phyloP scores from a whole-genome alignment of 768 basidiomycete species.

The Boletus coccyginus region DNA sequence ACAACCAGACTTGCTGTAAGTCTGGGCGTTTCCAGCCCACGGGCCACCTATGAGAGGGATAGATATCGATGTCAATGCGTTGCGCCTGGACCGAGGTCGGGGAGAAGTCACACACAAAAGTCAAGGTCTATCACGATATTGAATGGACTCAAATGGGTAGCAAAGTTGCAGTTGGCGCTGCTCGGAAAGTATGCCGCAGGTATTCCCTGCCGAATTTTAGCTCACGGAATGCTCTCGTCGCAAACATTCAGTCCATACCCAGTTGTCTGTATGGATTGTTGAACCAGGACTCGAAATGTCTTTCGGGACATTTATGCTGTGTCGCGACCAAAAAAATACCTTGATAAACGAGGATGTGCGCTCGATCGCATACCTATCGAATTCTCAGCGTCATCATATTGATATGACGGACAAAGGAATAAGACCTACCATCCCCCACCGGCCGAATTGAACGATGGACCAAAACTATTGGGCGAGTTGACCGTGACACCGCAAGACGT shows the following conservation, averaged over 20 bases:
- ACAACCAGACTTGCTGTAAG: conserved; percentile 23
- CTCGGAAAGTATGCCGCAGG: conserved; percentile 61
- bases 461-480: conserved; percentile 28
- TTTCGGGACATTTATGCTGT: conserved; percentile 26
- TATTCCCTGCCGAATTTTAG: conserved; percentile 40
- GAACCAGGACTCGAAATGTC: conserved; percentile 29
- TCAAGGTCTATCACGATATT: conserved; percentile 61
- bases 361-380: conserved; percentile 37
- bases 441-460: conserved; percentile 32
- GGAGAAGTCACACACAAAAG: conserved; percentile 20
- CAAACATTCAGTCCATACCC: conserved; percentile 17
- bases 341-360: conserved; percentile 33
- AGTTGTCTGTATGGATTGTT: conserved; percentile 17
- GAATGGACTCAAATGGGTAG: conserved; percentile 50
- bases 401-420: not conserved
- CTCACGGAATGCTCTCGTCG: no score
- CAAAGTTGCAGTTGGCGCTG: conserved; percentile 53
- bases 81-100: not conserved
- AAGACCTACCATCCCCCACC: conserved; percentile 36
- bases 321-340: conserved; percentile 40
- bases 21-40: conserved; percentile 24
- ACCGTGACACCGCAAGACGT: conserved; percentile 31
- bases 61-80: not conserved
- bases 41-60: conserved; percentile 17
- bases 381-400: not conserved